Evolutionary conservation across 129 eudicot species (phyloP).

Genomic region (Escallonia herrerae): DNA sequence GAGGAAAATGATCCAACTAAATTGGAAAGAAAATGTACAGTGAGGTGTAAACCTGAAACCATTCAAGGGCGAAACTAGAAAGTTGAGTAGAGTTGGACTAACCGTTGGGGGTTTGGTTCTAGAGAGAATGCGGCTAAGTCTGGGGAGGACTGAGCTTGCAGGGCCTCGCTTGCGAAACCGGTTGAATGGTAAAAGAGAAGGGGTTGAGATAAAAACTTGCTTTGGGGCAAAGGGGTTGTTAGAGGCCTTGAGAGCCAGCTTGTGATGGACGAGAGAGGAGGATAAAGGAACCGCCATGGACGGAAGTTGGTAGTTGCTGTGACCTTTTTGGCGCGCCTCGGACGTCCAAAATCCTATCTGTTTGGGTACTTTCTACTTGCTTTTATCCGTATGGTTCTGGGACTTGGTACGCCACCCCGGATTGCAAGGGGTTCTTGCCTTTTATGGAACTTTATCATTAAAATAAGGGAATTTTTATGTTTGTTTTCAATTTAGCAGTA

Average conservation of each 20-base stretch:
- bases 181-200: constrained; percentile 21
- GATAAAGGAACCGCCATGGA: constrained; percentile 57
- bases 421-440: too few species aligned
- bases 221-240: constrained; percentile 15
- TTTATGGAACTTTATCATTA: neutral
- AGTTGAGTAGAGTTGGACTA: constrained; percentile 17
- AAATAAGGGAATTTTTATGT: too few species aligned
- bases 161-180: neutral
- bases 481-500: too few species aligned
- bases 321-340: constrained; percentile 41
- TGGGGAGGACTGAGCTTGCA: constrained; percentile 19
- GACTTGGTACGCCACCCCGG: too few species aligned
- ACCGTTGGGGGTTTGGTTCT: constrained; percentile 32
- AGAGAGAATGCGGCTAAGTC: constrained; percentile 42
- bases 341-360: constrained; percentile 41
- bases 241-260: constrained; percentile 17
- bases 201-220: too few species aligned
- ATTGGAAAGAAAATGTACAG: neutral
- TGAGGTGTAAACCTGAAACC: neutral
- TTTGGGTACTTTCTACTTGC: constrained; percentile 9
- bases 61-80: neutral
- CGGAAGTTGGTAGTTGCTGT: constrained; percentile 17
- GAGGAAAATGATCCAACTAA: neutral
- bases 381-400: neutral
- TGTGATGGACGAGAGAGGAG: constrained; percentile 40